Evolutionary conservation across 352 stramenopile species (phyloP), one percentile per base, ranked within the genome.

Genomic region (Phytophthora vignae): DNA sequence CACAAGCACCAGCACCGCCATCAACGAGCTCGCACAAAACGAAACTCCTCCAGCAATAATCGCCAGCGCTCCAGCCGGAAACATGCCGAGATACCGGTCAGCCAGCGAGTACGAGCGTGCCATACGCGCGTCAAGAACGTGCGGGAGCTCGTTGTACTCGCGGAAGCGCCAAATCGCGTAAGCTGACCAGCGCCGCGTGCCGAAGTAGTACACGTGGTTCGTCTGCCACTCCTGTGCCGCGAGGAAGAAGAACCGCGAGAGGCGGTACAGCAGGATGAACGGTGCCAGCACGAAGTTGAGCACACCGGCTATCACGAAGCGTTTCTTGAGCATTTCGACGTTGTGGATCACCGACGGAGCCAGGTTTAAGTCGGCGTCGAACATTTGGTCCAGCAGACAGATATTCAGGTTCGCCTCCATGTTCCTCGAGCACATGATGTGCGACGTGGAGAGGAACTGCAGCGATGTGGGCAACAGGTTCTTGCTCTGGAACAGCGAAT

Each of bases 131-230:
- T 99, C 96, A 66, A 99, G 97, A 38, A 96, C 78, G 69, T 99
- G 97, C n/a, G 96, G 94, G 1, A 99, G 78, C 73, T 99, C 98
- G 79, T 99, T 99, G 84, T 99, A 99, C 83, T 99, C 98, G 53
- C 98, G 88, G 73, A 99, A 99, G 31, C 90, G 90, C 92, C 92
- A 98, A 19, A 94, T 66, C 40, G 93, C 90, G 58, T 96, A 89
- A 6, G 85, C 81, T 27, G 92, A 98, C 97, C 97, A 99, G 42
- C 97, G 92, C 42, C 96, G 90, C 27, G 97, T 96, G 8, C 97
- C 97, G 15, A 99, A 90, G 83, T 99, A 99, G 57, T 97, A 85
- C 40, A 93, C 88, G 17, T 75, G 75, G 36, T 93, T 96, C 29
- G 85, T 90, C 72, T 98, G 90, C 87, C 93, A 99, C 76, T 99